Percentiles rank a stretch among this genome's conserved stretches.
These are phyloP conservation scores for Rhizopogon rudus DNA, from an alignment of 768 basidiomycete genomes.

Conservation along the genomic window DNA sequence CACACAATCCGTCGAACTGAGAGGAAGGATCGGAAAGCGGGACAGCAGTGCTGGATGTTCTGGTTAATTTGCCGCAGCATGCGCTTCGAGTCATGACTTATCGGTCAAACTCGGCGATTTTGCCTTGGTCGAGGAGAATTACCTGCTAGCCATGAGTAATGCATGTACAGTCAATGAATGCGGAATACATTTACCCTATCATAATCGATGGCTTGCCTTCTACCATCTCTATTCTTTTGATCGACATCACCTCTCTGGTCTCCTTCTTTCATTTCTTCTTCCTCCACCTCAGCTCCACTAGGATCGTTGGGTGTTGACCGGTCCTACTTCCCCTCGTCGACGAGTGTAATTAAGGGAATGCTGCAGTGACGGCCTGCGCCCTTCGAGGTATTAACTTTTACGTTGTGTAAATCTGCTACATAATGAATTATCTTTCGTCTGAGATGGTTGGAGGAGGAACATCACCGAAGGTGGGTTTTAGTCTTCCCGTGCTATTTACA, in stretches of 20 bases:
- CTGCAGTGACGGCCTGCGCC: too few species aligned
- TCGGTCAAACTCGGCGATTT: conserved; percentile 72
- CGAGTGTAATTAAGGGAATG: too few species aligned
- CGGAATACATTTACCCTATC: conserved; percentile 51
- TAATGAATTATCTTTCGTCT: neutral
- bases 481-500: conserved; percentile 2
- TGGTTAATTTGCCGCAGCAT: neutral
- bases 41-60: conserved; percentile 38
- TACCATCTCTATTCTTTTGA: too few species aligned
- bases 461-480: neutral
- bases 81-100: conserved; percentile 17
- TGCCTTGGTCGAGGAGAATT: conserved; percentile 74
- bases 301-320: neutral
- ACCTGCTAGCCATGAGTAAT: conserved; percentile 39
- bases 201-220: conserved; percentile 82
- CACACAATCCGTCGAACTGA: conserved; percentile 63
- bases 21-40: conserved; percentile 54
- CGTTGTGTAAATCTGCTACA: neutral
- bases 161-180: conserved; percentile 1
- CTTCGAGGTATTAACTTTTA: neutral
- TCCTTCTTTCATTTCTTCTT: too few species aligned
- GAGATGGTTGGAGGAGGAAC: neutral
- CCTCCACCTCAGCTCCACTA: neutral
- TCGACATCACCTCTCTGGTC: too few species aligned
- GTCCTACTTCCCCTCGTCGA: too few species aligned